phyloP scores from a whole-genome alignment of 495 filamentous ascomycete species.

The Talaromyces stipitatus region DNA sequence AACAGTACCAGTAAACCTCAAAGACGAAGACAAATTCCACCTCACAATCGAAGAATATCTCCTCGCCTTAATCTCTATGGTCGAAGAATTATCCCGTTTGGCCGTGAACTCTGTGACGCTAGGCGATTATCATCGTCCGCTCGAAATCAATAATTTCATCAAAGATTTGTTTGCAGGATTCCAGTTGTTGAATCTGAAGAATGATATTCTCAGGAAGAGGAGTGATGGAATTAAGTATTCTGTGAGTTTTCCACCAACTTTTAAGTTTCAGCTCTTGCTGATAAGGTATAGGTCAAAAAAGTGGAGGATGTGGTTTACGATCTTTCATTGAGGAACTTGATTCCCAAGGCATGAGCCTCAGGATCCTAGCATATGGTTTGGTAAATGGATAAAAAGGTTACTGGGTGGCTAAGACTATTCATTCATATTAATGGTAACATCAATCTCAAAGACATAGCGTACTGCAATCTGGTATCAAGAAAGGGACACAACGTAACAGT shows the following conservation, averaged over 20 bases:
- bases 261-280: slow-evolving; percentile 2
- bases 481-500: neutral
- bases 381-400: slow-evolving; percentile 8
- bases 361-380: neutral
- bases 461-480: slow-evolving; percentile 4
- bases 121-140: slow-evolving; percentile 75
- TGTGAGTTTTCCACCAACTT: slow-evolving; percentile 35
- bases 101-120: slow-evolving; percentile 96
- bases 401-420: slow-evolving; percentile 1
- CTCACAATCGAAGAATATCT: slow-evolving; percentile 96
- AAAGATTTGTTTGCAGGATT: slow-evolving; percentile 94
- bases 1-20: slow-evolving; percentile 89
- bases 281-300: slow-evolving; percentile 64
- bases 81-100: slow-evolving; percentile 84
- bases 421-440: slow-evolving; percentile 3
- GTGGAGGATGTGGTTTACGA: slow-evolving; percentile 98
- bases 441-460: neutral
- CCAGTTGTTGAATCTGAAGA: slow-evolving; percentile 95
- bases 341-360: slow-evolving; percentile 41
- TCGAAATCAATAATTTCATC: slow-evolving; percentile 83
- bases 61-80: slow-evolving; percentile 71
- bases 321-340: slow-evolving; percentile 74
- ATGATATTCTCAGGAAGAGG: slow-evolving; percentile 78
- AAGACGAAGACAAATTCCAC: slow-evolving; percentile 85
- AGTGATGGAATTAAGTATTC: slow-evolving; percentile 94